Evolutionary conservation across 805 yeast species (phyloP).

Genomic region (Starmerella vaccinii): DNA sequence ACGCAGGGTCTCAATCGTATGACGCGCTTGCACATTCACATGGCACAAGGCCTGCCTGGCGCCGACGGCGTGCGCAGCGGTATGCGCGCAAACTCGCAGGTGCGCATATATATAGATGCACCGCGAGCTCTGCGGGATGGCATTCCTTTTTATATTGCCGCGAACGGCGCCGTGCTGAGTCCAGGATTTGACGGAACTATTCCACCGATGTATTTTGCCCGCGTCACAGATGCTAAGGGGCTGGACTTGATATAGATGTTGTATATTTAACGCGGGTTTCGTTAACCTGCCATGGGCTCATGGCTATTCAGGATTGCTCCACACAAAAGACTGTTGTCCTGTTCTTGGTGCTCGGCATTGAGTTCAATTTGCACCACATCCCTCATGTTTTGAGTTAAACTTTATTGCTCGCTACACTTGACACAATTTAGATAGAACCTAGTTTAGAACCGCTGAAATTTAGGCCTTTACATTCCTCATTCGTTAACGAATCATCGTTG

Average conservation of each 20-base stretch:
- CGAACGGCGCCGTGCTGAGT: constrained; percentile 65
- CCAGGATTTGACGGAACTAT: constrained; percentile 53
- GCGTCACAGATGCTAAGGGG: constrained; percentile 32
- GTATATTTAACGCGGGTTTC: neutral
- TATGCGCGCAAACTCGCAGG: constrained; percentile 46
- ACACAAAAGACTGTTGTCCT: too few species aligned
- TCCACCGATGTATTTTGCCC: constrained; percentile 36
- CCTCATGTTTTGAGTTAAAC: neutral
- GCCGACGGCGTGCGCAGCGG: constrained; percentile 55
- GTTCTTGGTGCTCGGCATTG: neutral
- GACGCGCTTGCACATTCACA: constrained; percentile 78
- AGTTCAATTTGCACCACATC: neutral
- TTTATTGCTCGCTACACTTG: neutral
- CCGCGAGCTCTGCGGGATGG: constrained; percentile 38
- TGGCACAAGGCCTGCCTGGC: constrained; percentile 52
- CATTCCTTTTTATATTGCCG: constrained; percentile 48
- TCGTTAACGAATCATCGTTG: too few species aligned
- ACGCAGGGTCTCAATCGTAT: constrained; percentile 53
- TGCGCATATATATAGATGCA: constrained; percentile 55
- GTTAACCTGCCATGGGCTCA: too few species aligned
- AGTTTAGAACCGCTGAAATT: neutral
- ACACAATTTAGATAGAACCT: neutral
- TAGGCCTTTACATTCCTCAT: too few species aligned
- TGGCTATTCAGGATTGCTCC: too few species aligned
- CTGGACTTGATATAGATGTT: neutral